A percentile compares a stretch with the other conserved stretches of the same genome.
phyloP scores from a whole-genome alignment of 2,329 filamentous ascomycete genomes.

The Sordariomycetes sp. region DNA sequence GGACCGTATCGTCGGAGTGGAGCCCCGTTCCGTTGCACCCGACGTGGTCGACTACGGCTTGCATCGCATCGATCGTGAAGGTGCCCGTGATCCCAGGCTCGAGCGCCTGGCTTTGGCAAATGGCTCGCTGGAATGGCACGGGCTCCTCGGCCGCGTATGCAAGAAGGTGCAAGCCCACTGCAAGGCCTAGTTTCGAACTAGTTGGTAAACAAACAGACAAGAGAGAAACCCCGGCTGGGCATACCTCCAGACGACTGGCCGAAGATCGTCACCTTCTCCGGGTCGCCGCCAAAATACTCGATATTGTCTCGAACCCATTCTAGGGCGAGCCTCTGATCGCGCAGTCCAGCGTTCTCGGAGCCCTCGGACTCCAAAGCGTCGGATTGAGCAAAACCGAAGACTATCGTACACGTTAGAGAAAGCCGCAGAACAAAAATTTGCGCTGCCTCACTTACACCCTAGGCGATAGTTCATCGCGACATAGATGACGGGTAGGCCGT shows the following conservation, averaged over 20 bases:
- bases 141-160: conserved; percentile 29
- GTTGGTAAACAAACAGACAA: conserved; percentile 9
- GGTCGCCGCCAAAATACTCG: conserved; percentile 51
- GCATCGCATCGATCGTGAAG: conserved; percentile 32
- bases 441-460: conserved; percentile 37
- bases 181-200: conserved; percentile 19
- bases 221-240: background rate
- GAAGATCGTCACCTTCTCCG: conserved; percentile 50
- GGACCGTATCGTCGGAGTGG: conserved; percentile 26
- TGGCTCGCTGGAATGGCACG: conserved; percentile 28
- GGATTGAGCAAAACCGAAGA: conserved; percentile 32
- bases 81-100: conserved; percentile 35
- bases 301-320: conserved; percentile 55
- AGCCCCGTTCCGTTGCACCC: conserved; percentile 26
- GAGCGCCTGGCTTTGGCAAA: conserved; percentile 31
- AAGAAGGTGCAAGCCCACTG: conserved; percentile 32
- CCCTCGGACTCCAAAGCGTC: conserved; percentile 30
- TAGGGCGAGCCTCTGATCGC: conserved; percentile 46
- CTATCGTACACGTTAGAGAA: conserved; percentile 6
- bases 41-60: conserved; percentile 22
- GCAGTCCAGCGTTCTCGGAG: conserved; percentile 42
- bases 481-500: conserved; percentile 44
- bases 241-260: conserved; percentile 47
- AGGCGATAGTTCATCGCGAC: conserved; percentile 54
- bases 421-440: conserved; percentile 26